Conservation (phyloP, 345 rosid genomes). For the Rhizophora mangle region DNA sequence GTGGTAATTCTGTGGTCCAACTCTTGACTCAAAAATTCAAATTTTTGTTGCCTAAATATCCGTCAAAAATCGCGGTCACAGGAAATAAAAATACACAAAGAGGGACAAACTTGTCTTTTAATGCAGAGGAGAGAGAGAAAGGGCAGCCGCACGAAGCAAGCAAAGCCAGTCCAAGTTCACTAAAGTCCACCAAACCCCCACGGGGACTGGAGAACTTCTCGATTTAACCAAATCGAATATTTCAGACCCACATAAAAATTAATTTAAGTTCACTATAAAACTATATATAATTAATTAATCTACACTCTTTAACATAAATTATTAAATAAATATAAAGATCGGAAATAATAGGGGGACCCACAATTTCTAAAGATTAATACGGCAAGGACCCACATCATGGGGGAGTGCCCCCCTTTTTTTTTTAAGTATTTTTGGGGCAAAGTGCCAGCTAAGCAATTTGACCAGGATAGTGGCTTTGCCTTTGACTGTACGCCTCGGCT, state of each 20-base stretch:
- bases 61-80: background rate
- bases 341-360: too few species aligned
- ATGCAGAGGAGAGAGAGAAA: background rate
- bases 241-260: too few species aligned
- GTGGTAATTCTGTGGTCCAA: background rate
- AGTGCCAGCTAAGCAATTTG: conserved; percentile 50
- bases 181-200: conserved; percentile 14
- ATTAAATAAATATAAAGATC: too few species aligned
- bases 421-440: conserved; percentile 20
- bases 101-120: conserved; percentile 16
- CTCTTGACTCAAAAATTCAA: background rate
- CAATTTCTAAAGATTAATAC: background rate
- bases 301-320: too few species aligned
- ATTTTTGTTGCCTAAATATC: background rate
- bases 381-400: conserved; percentile 15
- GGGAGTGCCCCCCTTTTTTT: too few species aligned
- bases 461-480: conserved; percentile 36
- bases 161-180: background rate
- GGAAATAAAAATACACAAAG: background rate
- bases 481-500: conserved; percentile 24
- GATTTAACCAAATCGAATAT: background rate
- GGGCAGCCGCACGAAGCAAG: conserved; percentile 9
- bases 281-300: too few species aligned
- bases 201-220: background rate
- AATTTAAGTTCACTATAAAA: too few species aligned